A percentile compares a stretch with the other conserved stretches of the same genome.
These are phyloP conservation scores for Eimeria zaria DNA, from an alignment of 169 alveolate species.

Conservation along the genomic window DNA sequence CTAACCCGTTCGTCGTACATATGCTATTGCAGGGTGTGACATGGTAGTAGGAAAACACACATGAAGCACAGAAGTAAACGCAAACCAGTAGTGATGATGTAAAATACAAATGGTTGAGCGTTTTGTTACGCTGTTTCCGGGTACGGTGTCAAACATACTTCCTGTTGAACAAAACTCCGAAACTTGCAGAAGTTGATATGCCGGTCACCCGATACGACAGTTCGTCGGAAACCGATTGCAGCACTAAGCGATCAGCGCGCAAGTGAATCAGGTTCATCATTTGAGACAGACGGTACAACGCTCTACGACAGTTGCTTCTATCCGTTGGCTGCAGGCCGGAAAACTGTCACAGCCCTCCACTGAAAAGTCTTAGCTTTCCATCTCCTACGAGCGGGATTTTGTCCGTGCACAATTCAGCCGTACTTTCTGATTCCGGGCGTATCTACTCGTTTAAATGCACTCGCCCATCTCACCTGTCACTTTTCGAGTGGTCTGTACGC, in stretches of 20 bases:
- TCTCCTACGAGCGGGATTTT: too few species aligned
- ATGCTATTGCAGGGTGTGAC: too few species aligned
- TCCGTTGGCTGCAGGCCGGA: background rate
- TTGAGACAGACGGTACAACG: background rate
- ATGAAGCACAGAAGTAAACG: too few species aligned
- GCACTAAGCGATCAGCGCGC: background rate
- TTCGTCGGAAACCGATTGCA: background rate
- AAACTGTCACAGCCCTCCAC: background rate
- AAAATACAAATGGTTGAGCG: too few species aligned
- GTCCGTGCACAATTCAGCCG: background rate
- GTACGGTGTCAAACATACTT: background rate
- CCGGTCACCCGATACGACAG: background rate
- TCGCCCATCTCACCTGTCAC: background rate
- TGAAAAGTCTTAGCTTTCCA: background rate
- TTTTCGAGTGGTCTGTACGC: background rate
- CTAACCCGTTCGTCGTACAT: background rate
- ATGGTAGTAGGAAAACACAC: too few species aligned
- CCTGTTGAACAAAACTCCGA: background rate
- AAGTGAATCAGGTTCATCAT: too few species aligned
- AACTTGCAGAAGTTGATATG: background rate
- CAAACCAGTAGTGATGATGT: background rate
- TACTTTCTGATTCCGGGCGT: background rate
- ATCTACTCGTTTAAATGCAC: background rate
- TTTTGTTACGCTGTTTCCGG: background rate
- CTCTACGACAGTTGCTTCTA: background rate